Evolutionary conservation across 192 early-diverging fungal genomes (phyloP), one percentile per base, ranked within the genome.

Genomic region (Backusella liffmaniae): DNA sequence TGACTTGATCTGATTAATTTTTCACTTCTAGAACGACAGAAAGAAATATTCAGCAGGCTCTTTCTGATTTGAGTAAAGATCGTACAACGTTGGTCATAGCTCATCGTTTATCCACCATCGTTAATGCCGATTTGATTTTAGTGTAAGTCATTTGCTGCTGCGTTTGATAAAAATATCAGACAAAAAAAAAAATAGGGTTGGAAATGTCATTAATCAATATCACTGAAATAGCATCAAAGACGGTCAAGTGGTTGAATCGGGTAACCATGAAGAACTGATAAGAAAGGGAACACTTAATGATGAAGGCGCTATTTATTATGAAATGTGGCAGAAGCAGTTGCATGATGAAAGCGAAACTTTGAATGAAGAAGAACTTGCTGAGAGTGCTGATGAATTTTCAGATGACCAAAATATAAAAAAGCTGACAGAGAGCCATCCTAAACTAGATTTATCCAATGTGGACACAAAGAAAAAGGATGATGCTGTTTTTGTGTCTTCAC

Each of bases 321-420:
- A 92, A 71, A 95, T 97, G 94, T 97, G 96, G 97, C 91, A 92
- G 76, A 92, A 94, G 77, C 96, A 98, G 89, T 84, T 93, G 42
- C 81, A 85, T 4, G 93, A 95, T 70, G 88, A 91, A 10, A 75
- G 68, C 21, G 76, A 80, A 26, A 70, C 66, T 7, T 26, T 37
- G 12, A 65, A 37, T 39, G 69, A 71, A 29, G 70, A 49, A 8
- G 35, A 72, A 5, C 41, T 56, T 30, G 46, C 18, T 12, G 72
- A 44, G 32, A 36, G 44, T 32, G 66, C 34, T 51, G 44, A 46
- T 72, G 18, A 26, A 16, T 36, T 9, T 8, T 34, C 29, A 30
- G 8, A n/a, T 4, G 71, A 59, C 18, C 18, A 42, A 12, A 18
- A 69, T 15, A 36, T 5, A 23, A 69, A 39, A 23, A 35, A 37